Conservation (phyloP, 2,329 filamentous ascomycete species). For the Botrytis pseudocinerea region DNA sequence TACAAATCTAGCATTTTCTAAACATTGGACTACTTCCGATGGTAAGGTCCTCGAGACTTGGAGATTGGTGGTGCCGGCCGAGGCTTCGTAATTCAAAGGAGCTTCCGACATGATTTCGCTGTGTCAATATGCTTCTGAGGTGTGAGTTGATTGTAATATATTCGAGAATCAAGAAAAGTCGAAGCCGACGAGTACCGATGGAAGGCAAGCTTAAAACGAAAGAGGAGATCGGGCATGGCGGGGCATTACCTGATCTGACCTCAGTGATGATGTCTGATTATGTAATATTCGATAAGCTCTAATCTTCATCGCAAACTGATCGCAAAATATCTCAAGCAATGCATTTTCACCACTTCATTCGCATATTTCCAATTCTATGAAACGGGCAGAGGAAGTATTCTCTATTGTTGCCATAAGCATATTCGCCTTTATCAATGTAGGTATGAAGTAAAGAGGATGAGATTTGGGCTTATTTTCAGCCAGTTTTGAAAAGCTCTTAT, state of each 20-base stretch:
- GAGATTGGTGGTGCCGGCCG: slow-evolving; percentile 66
- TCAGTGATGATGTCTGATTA: not conserved
- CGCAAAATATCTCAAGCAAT: not conserved
- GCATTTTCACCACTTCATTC: not conserved
- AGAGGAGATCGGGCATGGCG: slow-evolving; percentile 10
- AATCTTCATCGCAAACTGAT: not conserved
- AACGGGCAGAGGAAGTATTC: not conserved
- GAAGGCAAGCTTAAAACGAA: not conserved
- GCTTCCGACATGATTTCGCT: slow-evolving; percentile 13
- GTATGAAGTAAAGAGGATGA: not conserved
- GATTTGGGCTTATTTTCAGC: not conserved
- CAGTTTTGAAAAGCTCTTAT: slow-evolving; percentile 5
- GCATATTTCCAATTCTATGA: not conserved
- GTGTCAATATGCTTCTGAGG: no score
- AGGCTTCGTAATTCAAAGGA: slow-evolving; percentile 69
- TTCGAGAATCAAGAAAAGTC: not conserved
- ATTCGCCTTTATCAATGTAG: not conserved
- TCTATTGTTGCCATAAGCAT: not conserved
- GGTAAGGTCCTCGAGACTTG: slow-evolving; percentile 71
- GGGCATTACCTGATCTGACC: slow-evolving; percentile 1
- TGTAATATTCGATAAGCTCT: slow-evolving; percentile 1
- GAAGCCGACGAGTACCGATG: not conserved
- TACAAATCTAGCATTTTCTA: slow-evolving; percentile 95
- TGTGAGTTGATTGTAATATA: not conserved
- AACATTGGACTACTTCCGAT: slow-evolving; percentile 81